Evolutionary conservation across 768 basidiomycete genomes (phyloP), one percentile per base, ranked within the genome.

Genomic region (Serendipita indica): DNA sequence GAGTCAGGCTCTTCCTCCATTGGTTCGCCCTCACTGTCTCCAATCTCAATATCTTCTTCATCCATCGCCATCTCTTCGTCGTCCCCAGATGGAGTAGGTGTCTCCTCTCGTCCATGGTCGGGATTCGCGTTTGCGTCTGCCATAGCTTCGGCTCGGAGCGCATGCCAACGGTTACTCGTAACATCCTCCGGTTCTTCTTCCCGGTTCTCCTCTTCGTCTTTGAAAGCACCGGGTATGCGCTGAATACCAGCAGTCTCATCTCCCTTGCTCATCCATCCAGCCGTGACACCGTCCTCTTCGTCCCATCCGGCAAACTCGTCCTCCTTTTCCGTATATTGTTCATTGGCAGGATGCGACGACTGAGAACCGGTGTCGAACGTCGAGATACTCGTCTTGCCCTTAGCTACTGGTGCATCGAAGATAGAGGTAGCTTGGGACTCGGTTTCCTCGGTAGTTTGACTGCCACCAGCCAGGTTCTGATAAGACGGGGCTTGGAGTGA

Each of bases 1-100:
- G 74, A 65, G 3, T 73, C 64, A 33, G 77, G 77, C 39, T 77
- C 76, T 12, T 67, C 61, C 33, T 72, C 70, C 39, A 62, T 67
- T 32, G 74, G 70, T 61, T 63, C 63, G n/a, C 64, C 62, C 39
- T 67, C 62, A 32, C 63, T 67, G 10, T 72, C 72, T 25, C 66
- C 67, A 62, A 69, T 64, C 62, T 70, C 66, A 62, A 76, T 69
- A 64, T 65, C 58, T 71, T 71, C 20, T 74, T 70, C 57, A 70
- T 69, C 20, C 67, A 66, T 3, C 65, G 69, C 65, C 10, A 45
- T 63, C 57, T 61, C 65, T 57, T 62, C 64, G n/a, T 60, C 56
- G 22, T 58, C 58, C 25, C 57, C 59, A 16, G 49, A 34, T 39
- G 63, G 63, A 45, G 57, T 30, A 20, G 63, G 59, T 45, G 46